Evolutionary conservation across 2,329 filamentous ascomycete genomes (phyloP).

Genomic region (Paraphaeosphaeria minitans): DNA sequence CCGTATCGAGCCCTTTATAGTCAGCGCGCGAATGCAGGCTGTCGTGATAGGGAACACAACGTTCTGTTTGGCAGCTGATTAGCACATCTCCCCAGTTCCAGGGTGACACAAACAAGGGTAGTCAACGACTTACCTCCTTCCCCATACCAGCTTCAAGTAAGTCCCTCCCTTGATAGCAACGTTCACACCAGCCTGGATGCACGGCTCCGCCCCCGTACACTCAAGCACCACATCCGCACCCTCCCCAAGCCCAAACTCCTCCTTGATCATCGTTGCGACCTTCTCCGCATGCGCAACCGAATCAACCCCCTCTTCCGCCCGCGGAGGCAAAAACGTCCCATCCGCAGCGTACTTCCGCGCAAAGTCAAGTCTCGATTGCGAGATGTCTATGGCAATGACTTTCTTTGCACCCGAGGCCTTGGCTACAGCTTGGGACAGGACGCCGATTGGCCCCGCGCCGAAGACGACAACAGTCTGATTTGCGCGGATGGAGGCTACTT

Average conservation of each 20-base stretch:
- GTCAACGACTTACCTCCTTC: constrained; percentile 20
- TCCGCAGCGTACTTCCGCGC: constrained; percentile 27
- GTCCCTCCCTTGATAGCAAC: constrained; percentile 23
- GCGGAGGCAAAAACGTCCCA: constrained; percentile 17
- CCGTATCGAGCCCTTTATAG: constrained; percentile 57
- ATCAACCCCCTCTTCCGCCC: constrained; percentile 11
- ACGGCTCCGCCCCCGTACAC: constrained; percentile 28
- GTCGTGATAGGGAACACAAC: constrained; percentile 59
- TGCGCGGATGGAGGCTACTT: constrained; percentile 19
- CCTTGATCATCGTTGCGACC: constrained; percentile 19
- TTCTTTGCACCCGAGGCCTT: constrained; percentile 26
- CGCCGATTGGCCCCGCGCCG: constrained; percentile 30
- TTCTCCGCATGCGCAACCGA: constrained; percentile 18
- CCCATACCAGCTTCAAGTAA: constrained; percentile 33
- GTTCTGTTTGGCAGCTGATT: constrained; percentile 28
- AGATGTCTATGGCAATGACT: constrained; percentile 28
- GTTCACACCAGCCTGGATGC: constrained; percentile 26
- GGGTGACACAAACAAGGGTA: neutral
- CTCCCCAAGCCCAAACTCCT: constrained; percentile 20
- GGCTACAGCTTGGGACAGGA: constrained; percentile 30
- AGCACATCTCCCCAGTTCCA: neutral
- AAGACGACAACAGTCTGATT: constrained; percentile 24
- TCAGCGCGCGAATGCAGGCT: constrained; percentile 55
- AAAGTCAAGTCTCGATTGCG: constrained; percentile 25
- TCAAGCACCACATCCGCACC: constrained; percentile 31